These are phyloP conservation scores for Sclerotinia minor DNA, from an alignment of 2,329 filamentous ascomycete species.

Conservation along the genomic window DNA sequence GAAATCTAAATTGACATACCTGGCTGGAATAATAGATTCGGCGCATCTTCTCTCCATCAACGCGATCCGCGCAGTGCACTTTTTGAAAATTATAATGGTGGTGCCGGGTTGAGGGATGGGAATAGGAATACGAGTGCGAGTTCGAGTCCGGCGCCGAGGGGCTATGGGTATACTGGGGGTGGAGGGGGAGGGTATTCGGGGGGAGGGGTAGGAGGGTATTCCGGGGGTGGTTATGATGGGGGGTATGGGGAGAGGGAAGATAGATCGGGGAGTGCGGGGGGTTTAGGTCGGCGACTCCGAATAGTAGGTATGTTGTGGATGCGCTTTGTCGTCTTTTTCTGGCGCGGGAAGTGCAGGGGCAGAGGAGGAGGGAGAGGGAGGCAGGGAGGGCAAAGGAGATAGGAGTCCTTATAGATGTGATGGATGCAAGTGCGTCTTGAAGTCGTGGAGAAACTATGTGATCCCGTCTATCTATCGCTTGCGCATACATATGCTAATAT, in stretches of 20 bases:
- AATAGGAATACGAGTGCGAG: not conserved
- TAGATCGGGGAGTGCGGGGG: slow-evolving; percentile 32
- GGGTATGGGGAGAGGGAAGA: slow-evolving; percentile 28
- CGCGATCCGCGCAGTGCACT: slow-evolving; percentile 70
- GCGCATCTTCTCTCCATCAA: slow-evolving; percentile 68
- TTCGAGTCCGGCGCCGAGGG: slow-evolving; percentile 38
- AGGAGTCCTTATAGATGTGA: slow-evolving; percentile 15
- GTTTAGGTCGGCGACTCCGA: slow-evolving; percentile 69
- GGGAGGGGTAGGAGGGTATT: slow-evolving; percentile 24
- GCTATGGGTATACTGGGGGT: slow-evolving; percentile 54
- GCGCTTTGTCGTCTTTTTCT: not conserved
- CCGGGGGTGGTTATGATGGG: slow-evolving; percentile 32
- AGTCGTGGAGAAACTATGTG: not conserved
- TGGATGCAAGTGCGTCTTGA: not conserved
- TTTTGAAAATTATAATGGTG: slow-evolving; percentile 71
- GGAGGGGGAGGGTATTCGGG: slow-evolving; percentile 38
- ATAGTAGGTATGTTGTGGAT: slow-evolving; percentile 55
- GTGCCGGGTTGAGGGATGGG: slow-evolving; percentile 37
- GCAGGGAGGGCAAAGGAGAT: not conserved
- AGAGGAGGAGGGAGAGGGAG: not conserved
- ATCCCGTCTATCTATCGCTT: too few relatives aligned
- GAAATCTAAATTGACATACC: not conserved
- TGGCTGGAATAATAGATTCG: slow-evolving; percentile 54
- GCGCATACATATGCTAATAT: not conserved
- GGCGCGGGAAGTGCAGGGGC: not conserved